Percentiles rank a stretch among this genome's conserved stretches.
Evolutionary conservation across 768 basidiomycete genomes (phyloP).

Genomic region (Tricholoma sp.): DNA sequence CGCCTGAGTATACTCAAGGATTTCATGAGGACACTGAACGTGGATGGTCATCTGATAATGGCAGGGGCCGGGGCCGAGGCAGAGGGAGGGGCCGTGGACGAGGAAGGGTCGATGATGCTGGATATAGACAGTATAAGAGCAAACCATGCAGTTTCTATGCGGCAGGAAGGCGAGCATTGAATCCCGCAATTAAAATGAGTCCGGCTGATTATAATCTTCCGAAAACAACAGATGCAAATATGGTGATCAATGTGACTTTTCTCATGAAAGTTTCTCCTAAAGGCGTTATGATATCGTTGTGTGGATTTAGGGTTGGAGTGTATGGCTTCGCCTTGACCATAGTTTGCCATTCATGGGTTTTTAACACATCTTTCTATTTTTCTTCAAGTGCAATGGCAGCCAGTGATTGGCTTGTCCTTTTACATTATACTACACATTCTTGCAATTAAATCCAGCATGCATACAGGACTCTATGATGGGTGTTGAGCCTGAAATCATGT

Average conservation of each 20-base stretch:
- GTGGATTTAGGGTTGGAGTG: background rate
- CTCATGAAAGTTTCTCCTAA: conserved; percentile 49
- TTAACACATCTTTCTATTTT: background rate
- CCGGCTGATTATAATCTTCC: conserved; percentile 37
- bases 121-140: conserved; percentile 78
- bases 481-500: background rate
- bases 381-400: background rate
- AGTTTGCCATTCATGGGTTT: background rate
- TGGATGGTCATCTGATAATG: conserved; percentile 38
- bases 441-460: background rate
- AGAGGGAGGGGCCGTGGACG: conserved; percentile 49
- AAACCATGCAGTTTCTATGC: conserved; percentile 88
- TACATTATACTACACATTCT: conserved; percentile 3
- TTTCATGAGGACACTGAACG: conserved; percentile 40
- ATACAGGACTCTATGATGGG: background rate
- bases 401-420: background rate
- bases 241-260: conserved; percentile 84
- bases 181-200: conserved; percentile 31
- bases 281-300: conserved; percentile 6
- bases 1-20: conserved; percentile 48
- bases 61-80: conserved; percentile 51
- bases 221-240: conserved; percentile 77
- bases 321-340: background rate
- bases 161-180: conserved; percentile 86
- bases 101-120: conserved; percentile 48